Conservation (phyloP, 2,329 filamentous ascomycete species). For the Xylariales sp. region DNA sequence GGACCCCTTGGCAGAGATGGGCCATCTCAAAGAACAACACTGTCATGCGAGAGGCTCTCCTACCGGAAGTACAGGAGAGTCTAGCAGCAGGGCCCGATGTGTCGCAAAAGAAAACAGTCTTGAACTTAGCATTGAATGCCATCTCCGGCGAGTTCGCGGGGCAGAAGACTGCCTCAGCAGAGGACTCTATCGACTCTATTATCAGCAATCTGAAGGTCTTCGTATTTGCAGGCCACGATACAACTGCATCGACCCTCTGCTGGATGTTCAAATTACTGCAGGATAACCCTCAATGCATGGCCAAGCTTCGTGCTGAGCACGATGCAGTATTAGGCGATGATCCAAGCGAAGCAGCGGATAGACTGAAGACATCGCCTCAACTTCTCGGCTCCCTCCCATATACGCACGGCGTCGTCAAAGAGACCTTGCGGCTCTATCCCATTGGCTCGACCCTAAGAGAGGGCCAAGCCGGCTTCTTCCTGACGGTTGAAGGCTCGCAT, state of each 20-base stretch:
- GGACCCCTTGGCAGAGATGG: too few relatives aligned
- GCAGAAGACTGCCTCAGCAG: too few relatives aligned
- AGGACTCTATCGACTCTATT: too few relatives aligned
- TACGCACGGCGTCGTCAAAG: constrained; percentile 31
- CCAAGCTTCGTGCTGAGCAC: constrained; percentile 31
- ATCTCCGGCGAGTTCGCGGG: too few relatives aligned
- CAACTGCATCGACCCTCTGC: constrained; percentile 51
- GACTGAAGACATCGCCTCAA: background rate
- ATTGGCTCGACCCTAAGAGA: constrained; percentile 36
- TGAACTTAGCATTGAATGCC: too few relatives aligned
- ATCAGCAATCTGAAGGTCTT: constrained; percentile 21
- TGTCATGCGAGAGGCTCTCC: background rate
- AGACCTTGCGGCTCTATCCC: constrained; percentile 37
- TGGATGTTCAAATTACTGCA: constrained; percentile 41
- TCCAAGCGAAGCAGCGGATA: constrained; percentile 16
- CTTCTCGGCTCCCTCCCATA: constrained; percentile 20
- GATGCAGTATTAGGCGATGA: constrained; percentile 28
- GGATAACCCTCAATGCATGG: constrained; percentile 17
- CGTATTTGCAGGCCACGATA: constrained; percentile 59
- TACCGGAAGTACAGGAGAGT: background rate
- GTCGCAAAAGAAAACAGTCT: too few relatives aligned
- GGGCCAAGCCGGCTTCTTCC: constrained; percentile 25
- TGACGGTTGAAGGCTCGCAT: constrained; percentile 35
- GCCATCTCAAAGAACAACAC: background rate
- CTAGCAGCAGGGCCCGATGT: too few relatives aligned